Evolutionary conservation across 257 asterid genomes (phyloP).

Genomic region (Rhazya stricta): DNA sequence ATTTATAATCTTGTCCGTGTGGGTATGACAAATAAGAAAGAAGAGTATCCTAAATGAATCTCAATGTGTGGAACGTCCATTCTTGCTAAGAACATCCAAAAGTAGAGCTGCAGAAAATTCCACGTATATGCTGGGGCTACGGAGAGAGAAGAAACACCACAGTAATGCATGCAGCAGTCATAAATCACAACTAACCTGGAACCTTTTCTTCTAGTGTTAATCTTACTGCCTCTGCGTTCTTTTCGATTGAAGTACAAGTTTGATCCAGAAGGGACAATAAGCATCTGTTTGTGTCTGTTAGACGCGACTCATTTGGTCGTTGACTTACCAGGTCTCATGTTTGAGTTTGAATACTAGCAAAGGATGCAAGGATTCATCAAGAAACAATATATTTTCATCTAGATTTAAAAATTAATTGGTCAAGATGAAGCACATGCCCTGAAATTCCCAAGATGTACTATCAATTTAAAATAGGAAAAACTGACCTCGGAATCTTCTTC

Average conservation of each 20-base stretch:
- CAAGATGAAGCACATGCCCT: conserved; percentile 5
- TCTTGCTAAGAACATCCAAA: neutral
- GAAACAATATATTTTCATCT: neutral
- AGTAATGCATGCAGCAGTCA: conserved; percentile 1
- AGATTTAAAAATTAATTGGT: neutral
- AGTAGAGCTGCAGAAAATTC: neutral
- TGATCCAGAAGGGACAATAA: neutral
- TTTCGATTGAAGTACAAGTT: neutral
- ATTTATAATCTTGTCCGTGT: neutral
- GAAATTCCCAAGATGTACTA: neutral
- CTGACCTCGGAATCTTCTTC: no score
- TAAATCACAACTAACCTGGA: neutral
- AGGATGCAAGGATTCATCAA: neutral
- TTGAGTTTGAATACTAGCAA: neutral
- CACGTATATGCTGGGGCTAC: neutral
- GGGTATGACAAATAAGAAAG: conserved; percentile 18
- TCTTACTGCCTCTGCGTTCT: neutral
- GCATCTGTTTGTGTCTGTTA: neutral
- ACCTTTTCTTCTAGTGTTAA: neutral
- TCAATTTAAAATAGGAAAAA: no score
- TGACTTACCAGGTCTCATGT: neutral
- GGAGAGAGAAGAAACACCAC: neutral
- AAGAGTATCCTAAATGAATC: neutral
- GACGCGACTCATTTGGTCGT: neutral
- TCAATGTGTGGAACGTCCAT: conserved; percentile 8